Evolutionary conservation across 441 rosid genomes (phyloP).

Genomic region (Daphne laureola): DNA sequence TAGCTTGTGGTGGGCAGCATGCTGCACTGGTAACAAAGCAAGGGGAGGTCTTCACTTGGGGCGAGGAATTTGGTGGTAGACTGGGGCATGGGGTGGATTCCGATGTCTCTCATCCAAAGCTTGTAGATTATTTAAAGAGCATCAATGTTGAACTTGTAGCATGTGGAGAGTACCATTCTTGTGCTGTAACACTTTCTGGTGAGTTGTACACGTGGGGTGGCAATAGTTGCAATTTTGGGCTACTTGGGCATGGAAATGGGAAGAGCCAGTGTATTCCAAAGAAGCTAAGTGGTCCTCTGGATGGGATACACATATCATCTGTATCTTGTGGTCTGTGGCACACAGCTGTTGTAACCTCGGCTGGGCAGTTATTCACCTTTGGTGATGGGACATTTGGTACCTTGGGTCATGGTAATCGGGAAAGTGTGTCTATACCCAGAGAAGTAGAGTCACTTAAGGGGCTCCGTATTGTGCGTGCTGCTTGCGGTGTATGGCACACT

Average conservation of each 20-base stretch:
- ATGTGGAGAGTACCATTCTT: constrained; percentile 51
- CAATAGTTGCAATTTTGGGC: constrained; percentile 34
- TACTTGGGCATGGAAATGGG: constrained; percentile 43
- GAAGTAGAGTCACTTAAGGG: constrained; percentile 58
- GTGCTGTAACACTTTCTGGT: constrained; percentile 53
- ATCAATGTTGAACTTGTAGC: constrained; percentile 44
- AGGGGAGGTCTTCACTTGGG: constrained; percentile 57
- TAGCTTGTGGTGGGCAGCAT: constrained; percentile 50
- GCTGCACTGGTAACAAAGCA: constrained; percentile 48
- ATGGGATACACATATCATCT: constrained; percentile 51
- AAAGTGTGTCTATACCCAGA: constrained; percentile 34
- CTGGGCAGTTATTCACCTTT: constrained; percentile 48
- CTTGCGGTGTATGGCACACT: constrained; percentile 59
- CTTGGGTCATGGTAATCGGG: constrained; percentile 42
- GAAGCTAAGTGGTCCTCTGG: constrained; percentile 43
- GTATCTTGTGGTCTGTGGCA: constrained; percentile 63
- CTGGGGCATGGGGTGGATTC: constrained; percentile 56
- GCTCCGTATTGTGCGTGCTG: constrained; percentile 46
- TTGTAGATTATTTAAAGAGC: constrained; percentile 39
- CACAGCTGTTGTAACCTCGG: constrained; percentile 55
- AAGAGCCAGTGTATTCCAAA: constrained; percentile 46
- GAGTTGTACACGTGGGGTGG: constrained; percentile 55
- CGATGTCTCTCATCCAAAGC: constrained; percentile 49
- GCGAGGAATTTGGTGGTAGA: constrained; percentile 43
- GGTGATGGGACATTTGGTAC: constrained; percentile 61